Base-by-base conservation (phyloP, 805 yeast genomes). In the Pichia nanzhaoensis region DNA sequence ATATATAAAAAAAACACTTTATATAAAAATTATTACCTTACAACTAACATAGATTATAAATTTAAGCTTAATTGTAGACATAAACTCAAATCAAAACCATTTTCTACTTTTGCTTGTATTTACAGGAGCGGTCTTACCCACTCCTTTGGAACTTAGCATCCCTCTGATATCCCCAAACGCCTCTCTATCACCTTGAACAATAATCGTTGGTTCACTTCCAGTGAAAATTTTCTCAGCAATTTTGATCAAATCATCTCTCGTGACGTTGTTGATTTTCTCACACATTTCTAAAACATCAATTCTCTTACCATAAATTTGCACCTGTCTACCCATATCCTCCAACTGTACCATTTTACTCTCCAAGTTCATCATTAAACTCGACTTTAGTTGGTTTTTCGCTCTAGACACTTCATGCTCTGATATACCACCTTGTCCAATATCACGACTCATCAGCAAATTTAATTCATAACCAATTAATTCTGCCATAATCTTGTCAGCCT, bases 241-340 rank as follows among this genome's bases (percentile, higher is more conserved):
- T 12, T 78, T 67, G 46, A 74, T 75, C 37, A 93, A 71, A 60
- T 91, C 96, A 5, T 65, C 66, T 3, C 79, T 73, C 0, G 86
- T 75, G 50, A 93, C 74, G 10, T 62, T 59, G 47, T 84, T 89
- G 50, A 93, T 88, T 56, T 80, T 79, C 6, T 64, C 68, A 46
- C 91, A 82, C 95, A 91, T 89, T 56, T 89, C 95, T 30, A 71
- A 67, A 8, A 88, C 82, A 13, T 85, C 78, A 8, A 90, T 75
- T 52, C 84, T 77, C 52, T 75, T 75, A 36, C 88, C 87, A 59
- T 84, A 88, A 38, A 86, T 78, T 64, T 86, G 95, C 21, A 93
- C 79, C 64, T 93, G 99, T 64, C 98, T 79, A 13, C 98, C 98
- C 66, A 90, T 72, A 58, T 93, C 99, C 65, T 93, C 99, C 45